phyloP scores from a whole-genome alignment of 139 green algal genomes.

The Micractinium sp. region DNA sequence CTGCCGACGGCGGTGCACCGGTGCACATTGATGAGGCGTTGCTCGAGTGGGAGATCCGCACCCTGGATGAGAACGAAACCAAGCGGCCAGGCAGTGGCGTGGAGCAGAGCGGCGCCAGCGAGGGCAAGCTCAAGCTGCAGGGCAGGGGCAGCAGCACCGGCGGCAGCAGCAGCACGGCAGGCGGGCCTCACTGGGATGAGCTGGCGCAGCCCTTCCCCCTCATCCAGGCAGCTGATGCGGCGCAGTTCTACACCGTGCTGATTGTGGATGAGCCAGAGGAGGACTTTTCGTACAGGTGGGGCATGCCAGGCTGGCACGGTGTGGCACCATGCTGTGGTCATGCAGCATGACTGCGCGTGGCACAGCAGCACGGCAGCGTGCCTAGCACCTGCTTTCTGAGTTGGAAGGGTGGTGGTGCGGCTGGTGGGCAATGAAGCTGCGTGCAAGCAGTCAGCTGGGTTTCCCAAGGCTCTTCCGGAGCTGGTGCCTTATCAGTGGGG shows the following conservation, averaged over 20 bases:
- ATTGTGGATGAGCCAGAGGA: conserved; percentile 9
- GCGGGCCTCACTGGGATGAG: background rate
- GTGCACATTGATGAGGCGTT: background rate
- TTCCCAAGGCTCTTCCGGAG: no score
- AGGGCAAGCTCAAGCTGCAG: background rate
- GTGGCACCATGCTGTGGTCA: no score
- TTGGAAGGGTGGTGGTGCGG: background rate
- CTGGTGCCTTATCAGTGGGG: no score
- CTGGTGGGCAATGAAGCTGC: background rate
- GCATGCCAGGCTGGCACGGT: no score
- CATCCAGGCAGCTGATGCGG: background rate
- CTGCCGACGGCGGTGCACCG: background rate
- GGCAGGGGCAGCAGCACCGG: background rate
- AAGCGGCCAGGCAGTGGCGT: background rate
- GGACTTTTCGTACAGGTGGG: conserved; percentile 17
- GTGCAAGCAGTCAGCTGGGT: background rate
- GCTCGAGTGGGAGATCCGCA: background rate
- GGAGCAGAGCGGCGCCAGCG: background rate
- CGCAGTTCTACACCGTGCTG: conserved; percentile 30
- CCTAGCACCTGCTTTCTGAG: no score
- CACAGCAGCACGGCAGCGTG: no score
- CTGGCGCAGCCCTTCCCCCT: conserved; percentile 15
- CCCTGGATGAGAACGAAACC: background rate
- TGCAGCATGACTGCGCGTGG: no score
- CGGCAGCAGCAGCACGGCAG: no score